Evolutionary conservation across 2,329 filamentous ascomycete species (phyloP).

Genomic region (Aspergillus felis): DNA sequence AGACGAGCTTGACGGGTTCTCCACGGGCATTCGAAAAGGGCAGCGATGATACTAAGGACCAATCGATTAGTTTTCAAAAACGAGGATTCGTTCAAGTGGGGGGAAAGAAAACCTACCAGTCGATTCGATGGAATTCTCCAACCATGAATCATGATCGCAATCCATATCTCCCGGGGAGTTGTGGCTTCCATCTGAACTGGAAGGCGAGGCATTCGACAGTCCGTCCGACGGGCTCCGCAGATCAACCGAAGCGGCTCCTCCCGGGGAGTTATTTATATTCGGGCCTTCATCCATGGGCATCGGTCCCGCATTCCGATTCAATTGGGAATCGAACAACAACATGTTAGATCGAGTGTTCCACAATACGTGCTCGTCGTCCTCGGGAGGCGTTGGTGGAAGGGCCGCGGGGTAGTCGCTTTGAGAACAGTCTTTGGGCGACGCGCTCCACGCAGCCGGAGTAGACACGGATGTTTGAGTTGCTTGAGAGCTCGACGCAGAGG

Average conservation of each 20-base stretch:
- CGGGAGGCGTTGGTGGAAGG: slow-evolving; percentile 41
- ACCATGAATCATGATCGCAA: slow-evolving; percentile 32
- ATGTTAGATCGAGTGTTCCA: slow-evolving; percentile 35
- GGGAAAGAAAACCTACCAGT: slow-evolving; percentile 26
- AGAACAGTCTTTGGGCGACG: slow-evolving; percentile 13
- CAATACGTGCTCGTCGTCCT: slow-evolving; percentile 36
- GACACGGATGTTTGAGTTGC: slow-evolving; percentile 31
- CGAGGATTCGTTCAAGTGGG: background rate
- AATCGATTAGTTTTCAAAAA: background rate
- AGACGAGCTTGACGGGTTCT: slow-evolving; percentile 54
- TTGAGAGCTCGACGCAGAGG: slow-evolving; percentile 30
- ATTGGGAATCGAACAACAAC: slow-evolving; percentile 26
- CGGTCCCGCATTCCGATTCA: slow-evolving; percentile 23
- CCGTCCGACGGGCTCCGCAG: slow-evolving; percentile 29
- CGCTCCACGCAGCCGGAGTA: slow-evolving; percentile 26
- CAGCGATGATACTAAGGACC: slow-evolving; percentile 34
- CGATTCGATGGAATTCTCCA: slow-evolving; percentile 35
- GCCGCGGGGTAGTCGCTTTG: slow-evolving; percentile 30
- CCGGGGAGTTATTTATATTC: slow-evolving; percentile 24
- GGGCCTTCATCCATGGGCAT: slow-evolving; percentile 27
- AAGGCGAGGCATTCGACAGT: slow-evolving; percentile 26
- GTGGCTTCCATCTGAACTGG: slow-evolving; percentile 28
- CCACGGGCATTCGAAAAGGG: slow-evolving; percentile 30
- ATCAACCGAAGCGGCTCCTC: slow-evolving; percentile 24
- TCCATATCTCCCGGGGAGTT: slow-evolving; percentile 30